Conservation (phyloP, 2,329 filamentous ascomycete species). For the Phaeophleospora eucalypticola region DNA sequence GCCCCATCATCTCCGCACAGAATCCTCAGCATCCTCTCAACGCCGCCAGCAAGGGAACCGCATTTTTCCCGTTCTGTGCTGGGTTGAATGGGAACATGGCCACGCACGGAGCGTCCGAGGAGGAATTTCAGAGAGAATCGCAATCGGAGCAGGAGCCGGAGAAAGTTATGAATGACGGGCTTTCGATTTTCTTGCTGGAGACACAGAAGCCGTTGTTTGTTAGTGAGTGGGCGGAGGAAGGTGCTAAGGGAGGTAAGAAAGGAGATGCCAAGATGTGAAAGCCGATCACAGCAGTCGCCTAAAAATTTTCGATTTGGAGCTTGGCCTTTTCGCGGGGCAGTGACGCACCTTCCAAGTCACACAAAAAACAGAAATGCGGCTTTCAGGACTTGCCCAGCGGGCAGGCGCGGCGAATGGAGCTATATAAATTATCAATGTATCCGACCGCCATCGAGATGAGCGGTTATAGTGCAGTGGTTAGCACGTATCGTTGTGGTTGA, state of each 20-base stretch:
- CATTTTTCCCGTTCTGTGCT: constrained; percentile 12
- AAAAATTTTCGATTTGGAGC: too few relatives aligned
- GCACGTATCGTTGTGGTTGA: constrained; percentile 3
- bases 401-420: too few relatives aligned
- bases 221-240: constrained; percentile 14
- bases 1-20: constrained; percentile 52
- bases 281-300: too few relatives aligned
- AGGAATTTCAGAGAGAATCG: constrained; percentile 10
- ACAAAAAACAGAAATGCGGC: too few relatives aligned
- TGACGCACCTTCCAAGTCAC: too few relatives aligned
- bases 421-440: too few relatives aligned
- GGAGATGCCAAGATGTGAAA: constrained; percentile 2
- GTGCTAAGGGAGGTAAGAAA: constrained; percentile 7
- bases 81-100: constrained; percentile 13
- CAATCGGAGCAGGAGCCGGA: constrained; percentile 12
- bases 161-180: constrained; percentile 12
- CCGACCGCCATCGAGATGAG: neutral
- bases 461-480: constrained; percentile 2
- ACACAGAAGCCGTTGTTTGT: constrained; percentile 13
- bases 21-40: constrained; percentile 45
- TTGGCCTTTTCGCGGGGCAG: too few relatives aligned
- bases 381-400: too few relatives aligned
- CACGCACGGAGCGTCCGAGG: constrained; percentile 14
- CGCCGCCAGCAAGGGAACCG: constrained; percentile 2
- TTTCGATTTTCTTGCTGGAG: constrained; percentile 14